Evolutionary conservation across 176 grass and related monocot genomes (phyloP).

Genomic region (Oryza meridionalis): DNA sequence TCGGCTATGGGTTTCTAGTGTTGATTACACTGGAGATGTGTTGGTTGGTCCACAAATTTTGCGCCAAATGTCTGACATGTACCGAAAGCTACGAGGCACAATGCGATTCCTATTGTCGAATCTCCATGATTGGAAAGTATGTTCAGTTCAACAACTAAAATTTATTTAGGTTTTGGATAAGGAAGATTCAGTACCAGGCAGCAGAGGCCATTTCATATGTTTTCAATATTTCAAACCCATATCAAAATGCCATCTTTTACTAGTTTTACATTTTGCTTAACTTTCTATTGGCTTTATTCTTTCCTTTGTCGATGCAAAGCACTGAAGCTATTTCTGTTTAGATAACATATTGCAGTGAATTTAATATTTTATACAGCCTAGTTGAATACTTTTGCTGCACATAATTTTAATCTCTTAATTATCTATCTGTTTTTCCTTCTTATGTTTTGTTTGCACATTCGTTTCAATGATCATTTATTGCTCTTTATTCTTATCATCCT

Average conservation of each 20-base stretch:
- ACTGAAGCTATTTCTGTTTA: conserved; percentile 11
- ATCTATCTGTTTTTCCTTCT: conserved; percentile 19
- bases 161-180: conserved; percentile 27
- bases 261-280: neutral
- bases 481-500: conserved; percentile 34
- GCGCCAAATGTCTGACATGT: conserved; percentile 95
- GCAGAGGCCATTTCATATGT: neutral
- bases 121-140: conserved; percentile 98
- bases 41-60: conserved; percentile 81
- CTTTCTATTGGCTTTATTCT: neutral
- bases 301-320: neutral
- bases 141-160: conserved; percentile 29
- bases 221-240: conserved; percentile 5
- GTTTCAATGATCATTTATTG: conserved; percentile 35
- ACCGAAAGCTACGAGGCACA: conserved; percentile 89
- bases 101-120: conserved; percentile 93
- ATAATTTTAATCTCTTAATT: conserved; percentile 21
- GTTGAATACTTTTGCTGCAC: neutral
- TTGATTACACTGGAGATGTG: conserved; percentile 91
- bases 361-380: neutral
- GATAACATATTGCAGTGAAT: conserved; percentile 16
- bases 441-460: neutral
- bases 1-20: conserved; percentile 97
- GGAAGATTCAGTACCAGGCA: neutral
- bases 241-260: neutral